Conservation (phyloP, 225 moss, liverwort and hornwort species). For the Lunularia cruciata region DNA sequence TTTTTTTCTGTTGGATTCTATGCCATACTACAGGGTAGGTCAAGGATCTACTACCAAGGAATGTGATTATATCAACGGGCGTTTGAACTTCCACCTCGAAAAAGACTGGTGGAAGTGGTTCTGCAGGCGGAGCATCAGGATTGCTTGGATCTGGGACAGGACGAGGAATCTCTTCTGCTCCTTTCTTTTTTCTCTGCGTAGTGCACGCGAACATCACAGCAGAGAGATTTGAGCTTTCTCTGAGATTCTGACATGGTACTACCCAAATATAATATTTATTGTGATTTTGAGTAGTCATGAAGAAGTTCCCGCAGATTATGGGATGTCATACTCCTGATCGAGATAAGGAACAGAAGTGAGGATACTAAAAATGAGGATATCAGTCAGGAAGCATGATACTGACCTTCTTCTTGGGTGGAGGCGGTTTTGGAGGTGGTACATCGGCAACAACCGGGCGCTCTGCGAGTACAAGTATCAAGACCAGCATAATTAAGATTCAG, state of each 20-base stretch:
- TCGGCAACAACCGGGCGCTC: conserved; percentile 35
- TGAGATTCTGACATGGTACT: no score
- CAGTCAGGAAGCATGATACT: not conserved
- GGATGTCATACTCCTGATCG: not conserved
- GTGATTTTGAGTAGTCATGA: not conserved
- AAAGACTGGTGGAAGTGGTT: conserved; percentile 19
- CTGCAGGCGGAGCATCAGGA: conserved; percentile 12
- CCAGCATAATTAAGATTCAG: no score
- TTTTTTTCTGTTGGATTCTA: no score
- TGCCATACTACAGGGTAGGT: not conserved
- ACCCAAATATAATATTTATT: no score
- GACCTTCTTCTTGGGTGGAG: conserved; percentile 42
- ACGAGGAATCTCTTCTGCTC: conserved; percentile 14
- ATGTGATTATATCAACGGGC: conserved; percentile 40
- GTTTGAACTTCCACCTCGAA: conserved; percentile 42
- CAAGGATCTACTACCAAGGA: conserved; percentile 28
- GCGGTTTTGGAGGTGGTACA: conserved; percentile 38
- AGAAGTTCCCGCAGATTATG: not conserved
- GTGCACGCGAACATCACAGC: not conserved
- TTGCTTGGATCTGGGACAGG: conserved; percentile 6
- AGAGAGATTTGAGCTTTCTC: no score
- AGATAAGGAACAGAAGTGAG: not conserved
- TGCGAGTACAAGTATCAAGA: conserved; percentile 1
- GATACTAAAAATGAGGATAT: not conserved
- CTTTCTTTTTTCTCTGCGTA: conserved; percentile 37